Evolutionary conservation across 2,329 filamentous ascomycete genomes (phyloP).

Genomic region (Ophiobolus disseminans): DNA sequence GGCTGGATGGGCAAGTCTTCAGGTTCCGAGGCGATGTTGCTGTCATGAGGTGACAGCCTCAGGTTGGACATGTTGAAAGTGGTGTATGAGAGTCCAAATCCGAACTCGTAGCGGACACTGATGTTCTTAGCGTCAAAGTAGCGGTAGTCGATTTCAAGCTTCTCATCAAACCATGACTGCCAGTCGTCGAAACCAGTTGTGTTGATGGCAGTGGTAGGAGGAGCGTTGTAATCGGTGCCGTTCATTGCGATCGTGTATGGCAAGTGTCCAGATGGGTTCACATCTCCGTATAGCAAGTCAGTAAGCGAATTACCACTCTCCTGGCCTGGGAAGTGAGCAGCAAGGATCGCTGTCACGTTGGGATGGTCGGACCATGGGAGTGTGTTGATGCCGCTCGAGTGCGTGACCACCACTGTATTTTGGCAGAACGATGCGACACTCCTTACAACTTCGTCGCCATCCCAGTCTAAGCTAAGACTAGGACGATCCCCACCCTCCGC

Average conservation of each 20-base stretch:
- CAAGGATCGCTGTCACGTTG: slow-evolving; percentile 54
- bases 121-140: slow-evolving; percentile 71
- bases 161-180: slow-evolving; percentile 62
- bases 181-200: slow-evolving; percentile 51
- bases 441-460: slow-evolving; percentile 52
- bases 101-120: slow-evolving; percentile 79
- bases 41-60: slow-evolving; percentile 59
- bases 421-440: slow-evolving; percentile 55
- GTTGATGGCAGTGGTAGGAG: slow-evolving; percentile 51
- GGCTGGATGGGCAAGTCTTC: slow-evolving; percentile 50
- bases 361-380: slow-evolving; percentile 52
- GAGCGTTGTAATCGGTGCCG: slow-evolving; percentile 68
- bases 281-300: slow-evolving; percentile 71
- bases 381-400: slow-evolving; percentile 53
- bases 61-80: slow-evolving; percentile 76
- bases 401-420: slow-evolving; percentile 60
- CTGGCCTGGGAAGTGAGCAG: slow-evolving; percentile 53
- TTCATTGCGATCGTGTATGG: slow-evolving; percentile 84
- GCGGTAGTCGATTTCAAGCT: slow-evolving; percentile 79
- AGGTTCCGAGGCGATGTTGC: slow-evolving; percentile 67
- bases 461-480: slow-evolving; percentile 52
- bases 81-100: slow-evolving; percentile 77
- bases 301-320: slow-evolving; percentile 51
- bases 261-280: slow-evolving; percentile 79
- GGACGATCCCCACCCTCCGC: slow-evolving; percentile 55